phyloP scores from a whole-genome alignment of 129 eudicot genomes.

The Flaveria ramosissima region DNA sequence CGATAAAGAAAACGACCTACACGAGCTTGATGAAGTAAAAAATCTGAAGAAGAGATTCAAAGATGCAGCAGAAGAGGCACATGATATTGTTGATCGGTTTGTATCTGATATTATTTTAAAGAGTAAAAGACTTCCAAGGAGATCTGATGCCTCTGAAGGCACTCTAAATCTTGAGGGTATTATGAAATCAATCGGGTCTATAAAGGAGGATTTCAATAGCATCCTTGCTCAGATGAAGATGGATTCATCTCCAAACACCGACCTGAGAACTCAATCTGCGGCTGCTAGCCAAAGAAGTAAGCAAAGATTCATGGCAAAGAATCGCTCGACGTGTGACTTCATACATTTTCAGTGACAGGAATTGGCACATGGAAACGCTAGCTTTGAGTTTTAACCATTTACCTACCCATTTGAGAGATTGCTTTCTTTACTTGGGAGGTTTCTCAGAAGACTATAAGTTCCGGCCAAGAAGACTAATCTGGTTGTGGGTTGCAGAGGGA shows the following conservation, averaged over 20 bases:
- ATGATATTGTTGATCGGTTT: no score
- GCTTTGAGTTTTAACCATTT: slow-evolving; percentile 17
- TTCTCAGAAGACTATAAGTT: slow-evolving; percentile 15
- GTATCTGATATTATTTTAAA: no score
- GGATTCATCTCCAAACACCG: not conserved
- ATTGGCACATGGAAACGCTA: no score
- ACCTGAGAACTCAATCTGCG: not conserved
- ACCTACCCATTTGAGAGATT: slow-evolving; percentile 27
- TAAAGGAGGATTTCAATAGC: not conserved
- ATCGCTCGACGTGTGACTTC: not conserved
- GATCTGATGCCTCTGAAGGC: no score
- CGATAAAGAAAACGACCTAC: no score
- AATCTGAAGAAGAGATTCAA: no score
- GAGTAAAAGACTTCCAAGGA: no score
- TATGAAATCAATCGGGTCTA: slow-evolving; percentile 9
- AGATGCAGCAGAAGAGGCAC: no score
- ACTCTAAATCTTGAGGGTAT: slow-evolving; percentile 6
- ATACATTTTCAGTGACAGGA: not conserved
- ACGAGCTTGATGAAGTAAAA: no score
- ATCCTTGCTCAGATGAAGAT: not conserved
- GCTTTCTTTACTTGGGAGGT: slow-evolving; percentile 32
- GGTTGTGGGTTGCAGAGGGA: slow-evolving; percentile 48
- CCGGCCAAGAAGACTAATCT: not conserved
- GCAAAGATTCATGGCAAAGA: slow-evolving; percentile 13
- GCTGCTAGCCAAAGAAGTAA: slow-evolving; percentile 13